Percentiles rank a stretch among this genome's conserved stretches.
These are phyloP conservation scores for Lagenaria siceraria DNA, from an alignment of 306 rosid genomes.

Conservation along the genomic window DNA sequence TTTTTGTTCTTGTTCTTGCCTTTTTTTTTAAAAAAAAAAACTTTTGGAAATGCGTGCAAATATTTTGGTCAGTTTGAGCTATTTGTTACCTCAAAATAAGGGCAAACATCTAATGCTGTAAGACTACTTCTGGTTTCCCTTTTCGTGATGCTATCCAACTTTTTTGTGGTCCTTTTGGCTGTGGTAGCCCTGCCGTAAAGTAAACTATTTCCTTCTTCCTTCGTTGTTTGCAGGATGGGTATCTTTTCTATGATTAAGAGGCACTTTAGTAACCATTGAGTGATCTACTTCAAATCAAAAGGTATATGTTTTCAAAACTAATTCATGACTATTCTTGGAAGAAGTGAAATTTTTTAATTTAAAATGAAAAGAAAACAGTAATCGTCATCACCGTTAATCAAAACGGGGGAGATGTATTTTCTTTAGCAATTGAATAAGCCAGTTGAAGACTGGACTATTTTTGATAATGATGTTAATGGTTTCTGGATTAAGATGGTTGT, in stretches of 20 bases:
- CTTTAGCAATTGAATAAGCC: not conserved
- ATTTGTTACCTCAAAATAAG: not conserved
- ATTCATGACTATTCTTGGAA: not conserved
- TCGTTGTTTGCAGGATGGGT: not conserved
- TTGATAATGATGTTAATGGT: not conserved
- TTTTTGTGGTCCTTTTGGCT: slow-evolving; percentile 3
- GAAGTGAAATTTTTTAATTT: not conserved
- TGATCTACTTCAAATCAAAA: not conserved
- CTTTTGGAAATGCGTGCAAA: not conserved
- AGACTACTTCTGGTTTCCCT: not conserved
- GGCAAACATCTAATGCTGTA: not conserved
- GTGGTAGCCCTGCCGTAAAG: not conserved
- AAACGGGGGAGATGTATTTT: not conserved
- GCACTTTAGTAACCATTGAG: not conserved
- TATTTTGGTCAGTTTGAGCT: not conserved
- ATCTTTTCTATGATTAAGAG: not conserved
- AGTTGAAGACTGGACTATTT: not conserved
- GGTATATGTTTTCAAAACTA: not conserved
- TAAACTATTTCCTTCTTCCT: not conserved
- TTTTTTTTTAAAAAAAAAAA: too few relatives aligned
- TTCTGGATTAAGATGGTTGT: not conserved
- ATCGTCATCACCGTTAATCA: not conserved
- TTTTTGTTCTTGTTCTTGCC: not conserved
- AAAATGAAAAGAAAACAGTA: not conserved
- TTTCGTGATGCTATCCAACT: not conserved